phyloP scores from a whole-genome alignment of 495 filamentous ascomycete genomes.

The Penicillium dipodomyicola region DNA sequence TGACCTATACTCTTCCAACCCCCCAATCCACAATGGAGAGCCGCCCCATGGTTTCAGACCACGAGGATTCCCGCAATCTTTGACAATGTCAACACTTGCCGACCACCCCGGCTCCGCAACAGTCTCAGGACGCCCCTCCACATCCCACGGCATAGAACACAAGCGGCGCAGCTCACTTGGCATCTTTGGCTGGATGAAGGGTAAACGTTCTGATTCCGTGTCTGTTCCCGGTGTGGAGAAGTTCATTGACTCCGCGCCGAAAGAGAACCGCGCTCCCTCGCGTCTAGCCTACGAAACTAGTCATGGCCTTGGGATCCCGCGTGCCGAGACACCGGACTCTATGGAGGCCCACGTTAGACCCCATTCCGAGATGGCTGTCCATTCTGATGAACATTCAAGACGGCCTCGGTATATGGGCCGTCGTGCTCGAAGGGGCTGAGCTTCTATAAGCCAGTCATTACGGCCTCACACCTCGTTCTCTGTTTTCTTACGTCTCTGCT shows the following conservation, averaged over 20 bases:
- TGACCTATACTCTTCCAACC: slow-evolving; percentile 12
- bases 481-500: neutral
- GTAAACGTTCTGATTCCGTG: slow-evolving; percentile 26
- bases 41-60: slow-evolving; percentile 5
- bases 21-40: slow-evolving; percentile 9
- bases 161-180: slow-evolving; percentile 43
- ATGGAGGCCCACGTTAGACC: slow-evolving; percentile 15
- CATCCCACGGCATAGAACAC: slow-evolving; percentile 35
- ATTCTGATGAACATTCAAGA: slow-evolving; percentile 23
- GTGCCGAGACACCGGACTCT: slow-evolving; percentile 19
- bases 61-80: slow-evolving; percentile 30
- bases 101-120: slow-evolving; percentile 18
- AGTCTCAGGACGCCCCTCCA: slow-evolving; percentile 27
- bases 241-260: slow-evolving; percentile 12
- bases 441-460: neutral
- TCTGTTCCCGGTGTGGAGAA: slow-evolving; percentile 20
- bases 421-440: slow-evolving; percentile 31
- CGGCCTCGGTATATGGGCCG: slow-evolving; percentile 43
- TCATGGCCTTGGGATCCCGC: slow-evolving; percentile 2
- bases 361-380: slow-evolving; percentile 22
- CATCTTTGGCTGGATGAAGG: slow-evolving; percentile 48
- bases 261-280: slow-evolving; percentile 15
- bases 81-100: slow-evolving; percentile 20
- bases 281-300: slow-evolving; percentile 16
- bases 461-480: neutral